Conservation (phyloP, 179 eudicot species). For the Heliamphora ciliata region DNA sequence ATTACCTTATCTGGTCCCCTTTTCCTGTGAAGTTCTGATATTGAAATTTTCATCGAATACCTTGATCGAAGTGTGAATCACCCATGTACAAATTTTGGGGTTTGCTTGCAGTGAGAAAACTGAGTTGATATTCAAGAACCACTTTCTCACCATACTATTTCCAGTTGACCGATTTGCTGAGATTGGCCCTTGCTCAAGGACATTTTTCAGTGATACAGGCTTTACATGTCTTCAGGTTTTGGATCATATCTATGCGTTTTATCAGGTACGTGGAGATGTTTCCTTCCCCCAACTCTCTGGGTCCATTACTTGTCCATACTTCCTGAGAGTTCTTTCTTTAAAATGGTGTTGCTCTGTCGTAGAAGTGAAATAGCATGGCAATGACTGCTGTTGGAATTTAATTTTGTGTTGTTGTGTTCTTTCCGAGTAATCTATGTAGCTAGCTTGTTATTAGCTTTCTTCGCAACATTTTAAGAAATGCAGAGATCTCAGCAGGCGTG, state of each 20-base stretch:
- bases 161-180: conserved; percentile 87
- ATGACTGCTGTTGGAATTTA: not conserved
- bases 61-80: conserved; percentile 5
- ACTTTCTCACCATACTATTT: conserved; percentile 67
- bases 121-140: conserved; percentile 59
- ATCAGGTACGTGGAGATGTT: conserved; percentile 50
- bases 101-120: conserved; percentile 60
- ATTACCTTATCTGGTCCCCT: not conserved
- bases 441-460: not conserved
- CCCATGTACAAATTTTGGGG: not conserved
- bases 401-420: not conserved
- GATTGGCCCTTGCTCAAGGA: conserved; percentile 83
- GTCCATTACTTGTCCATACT: not conserved
- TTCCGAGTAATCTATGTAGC: not conserved
- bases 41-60: conserved; percentile 1
- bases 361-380: not conserved
- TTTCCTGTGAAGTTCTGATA: not conserved
- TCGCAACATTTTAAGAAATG: not conserved
- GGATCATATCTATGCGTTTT: conserved; percentile 64
- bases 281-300: not conserved
- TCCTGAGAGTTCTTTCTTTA: no score
- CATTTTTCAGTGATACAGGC: conserved; percentile 67
- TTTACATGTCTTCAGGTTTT: conserved; percentile 72
- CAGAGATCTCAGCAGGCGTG: not conserved
- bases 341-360: no score